Base-by-base conservation (phyloP, 306 rosid species). In the Prinsepia uniflora region DNA sequence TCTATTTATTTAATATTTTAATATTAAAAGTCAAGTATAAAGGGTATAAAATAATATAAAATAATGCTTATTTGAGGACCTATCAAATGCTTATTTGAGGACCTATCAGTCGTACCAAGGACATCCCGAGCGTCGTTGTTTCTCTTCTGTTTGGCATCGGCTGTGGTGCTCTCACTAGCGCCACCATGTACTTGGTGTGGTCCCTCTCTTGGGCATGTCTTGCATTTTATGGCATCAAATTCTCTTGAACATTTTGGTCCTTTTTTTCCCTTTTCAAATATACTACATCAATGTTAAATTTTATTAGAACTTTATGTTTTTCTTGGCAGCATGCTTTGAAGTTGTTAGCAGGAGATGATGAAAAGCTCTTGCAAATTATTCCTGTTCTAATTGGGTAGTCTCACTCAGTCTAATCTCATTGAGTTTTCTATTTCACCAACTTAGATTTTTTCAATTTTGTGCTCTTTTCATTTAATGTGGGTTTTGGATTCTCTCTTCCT, bases 141-240 rank as follows among this genome's bases (percentile, higher is more conserved):
- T 96, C 96, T 34, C 63, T 94, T 64, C 94, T 94, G 52, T 90
- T 94, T 67, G 98, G 98, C 43, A 85, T 89, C n/a, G 92, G 92
- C 13, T 89, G 96, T 58, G 98, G 98, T 1, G 94, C 96, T 36
- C 92, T 94, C 73, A 83, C 92, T 14, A 90, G 96, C 34, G 96
- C 96, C 34, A 83, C 96, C 72, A 76, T 94, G 96, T 94, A 90
- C 82, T 70, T 94, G 58, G 92, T 84, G 15, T 90, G 91, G 87
- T 87, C 94, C 6, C 80, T 90, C 65, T 83, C 30, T 6, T 70
- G 10, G 11, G 48, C 10, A 9, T 45, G 36, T 5, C 52, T 7
- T 6, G n/a, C 12, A 17, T 50, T 22, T 59, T 22, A 1, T 7
- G 17, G 30, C 14, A 13, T 52, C 61, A 68, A 22, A 39, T 52